phyloP scores from a whole-genome alignment of 2,329 filamentous ascomycete genomes.

The Tolypocladium endophyticum region DNA sequence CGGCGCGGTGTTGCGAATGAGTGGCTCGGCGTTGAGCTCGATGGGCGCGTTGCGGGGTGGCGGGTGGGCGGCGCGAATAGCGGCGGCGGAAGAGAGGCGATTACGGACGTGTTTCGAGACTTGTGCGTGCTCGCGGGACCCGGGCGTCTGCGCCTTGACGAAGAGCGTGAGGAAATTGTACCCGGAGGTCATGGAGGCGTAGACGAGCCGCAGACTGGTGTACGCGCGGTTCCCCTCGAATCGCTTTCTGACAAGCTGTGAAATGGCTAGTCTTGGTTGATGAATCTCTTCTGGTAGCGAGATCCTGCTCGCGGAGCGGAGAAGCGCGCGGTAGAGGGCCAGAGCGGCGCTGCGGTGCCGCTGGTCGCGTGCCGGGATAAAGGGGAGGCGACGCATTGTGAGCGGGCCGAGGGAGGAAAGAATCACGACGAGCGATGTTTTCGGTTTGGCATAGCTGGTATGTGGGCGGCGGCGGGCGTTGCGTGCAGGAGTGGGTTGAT shows the following conservation, averaged over 20 bases:
- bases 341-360: constrained; percentile 48
- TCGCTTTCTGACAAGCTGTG: constrained; percentile 46
- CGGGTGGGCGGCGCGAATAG: constrained; percentile 9
- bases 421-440: neutral
- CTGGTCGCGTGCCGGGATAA: constrained; percentile 37
- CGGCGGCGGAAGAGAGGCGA: constrained; percentile 9
- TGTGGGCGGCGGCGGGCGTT: neutral
- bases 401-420: neutral
- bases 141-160: constrained; percentile 23
- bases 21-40: constrained; percentile 15
- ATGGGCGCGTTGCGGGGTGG: constrained; percentile 6
- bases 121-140: constrained; percentile 27
- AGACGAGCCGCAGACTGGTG: constrained; percentile 48
- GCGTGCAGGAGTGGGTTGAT: neutral
- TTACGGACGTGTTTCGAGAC: constrained; percentile 30
- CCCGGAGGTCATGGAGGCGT: constrained; percentile 52
- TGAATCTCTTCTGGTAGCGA: constrained; percentile 35
- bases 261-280: constrained; percentile 10
- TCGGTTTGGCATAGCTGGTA: neutral
- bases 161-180: constrained; percentile 47
- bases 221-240: constrained; percentile 52
- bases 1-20: constrained; percentile 21
- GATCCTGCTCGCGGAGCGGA: constrained; percentile 45
- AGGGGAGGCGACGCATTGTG: constrained; percentile 19
- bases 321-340: constrained; percentile 61